phyloP scores from a whole-genome alignment of 768 basidiomycete species.

The Dioszegia hungarica region DNA sequence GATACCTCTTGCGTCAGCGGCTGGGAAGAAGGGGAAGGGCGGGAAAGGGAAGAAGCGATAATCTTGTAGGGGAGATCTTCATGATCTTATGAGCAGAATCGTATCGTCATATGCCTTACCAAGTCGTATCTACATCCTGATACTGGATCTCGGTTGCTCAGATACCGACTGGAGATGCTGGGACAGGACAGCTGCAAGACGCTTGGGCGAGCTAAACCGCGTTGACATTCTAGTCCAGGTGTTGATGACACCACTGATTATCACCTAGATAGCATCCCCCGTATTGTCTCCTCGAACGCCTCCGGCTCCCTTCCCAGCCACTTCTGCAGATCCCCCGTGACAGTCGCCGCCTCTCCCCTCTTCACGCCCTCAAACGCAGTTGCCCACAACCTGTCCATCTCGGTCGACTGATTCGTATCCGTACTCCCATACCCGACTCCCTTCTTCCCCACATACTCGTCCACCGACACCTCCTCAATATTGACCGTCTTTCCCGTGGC shows the following conservation, averaged over 20 bases:
- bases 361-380: conserved; percentile 1
- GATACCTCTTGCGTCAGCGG: neutral
- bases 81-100: neutral
- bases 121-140: no score
- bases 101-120: no score
- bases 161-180: no score
- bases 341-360: neutral
- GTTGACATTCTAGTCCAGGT: no score
- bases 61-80: neutral
- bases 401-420: neutral
- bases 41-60: neutral
- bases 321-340: neutral
- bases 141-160: no score
- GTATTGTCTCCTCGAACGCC: neutral
- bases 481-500: neutral
- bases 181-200: no score
- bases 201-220: no score
- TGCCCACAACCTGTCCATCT: conserved; percentile 1
- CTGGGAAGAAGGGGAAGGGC: neutral
- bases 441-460: neutral
- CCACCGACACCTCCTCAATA: neutral
- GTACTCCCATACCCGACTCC: neutral
- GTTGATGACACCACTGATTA: no score
- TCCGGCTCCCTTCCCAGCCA: conserved; percentile 3
- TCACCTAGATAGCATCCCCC: no score